Conservation (phyloP, 2,329 filamentous ascomycete genomes). For the Corniculantispora saksenae region DNA sequence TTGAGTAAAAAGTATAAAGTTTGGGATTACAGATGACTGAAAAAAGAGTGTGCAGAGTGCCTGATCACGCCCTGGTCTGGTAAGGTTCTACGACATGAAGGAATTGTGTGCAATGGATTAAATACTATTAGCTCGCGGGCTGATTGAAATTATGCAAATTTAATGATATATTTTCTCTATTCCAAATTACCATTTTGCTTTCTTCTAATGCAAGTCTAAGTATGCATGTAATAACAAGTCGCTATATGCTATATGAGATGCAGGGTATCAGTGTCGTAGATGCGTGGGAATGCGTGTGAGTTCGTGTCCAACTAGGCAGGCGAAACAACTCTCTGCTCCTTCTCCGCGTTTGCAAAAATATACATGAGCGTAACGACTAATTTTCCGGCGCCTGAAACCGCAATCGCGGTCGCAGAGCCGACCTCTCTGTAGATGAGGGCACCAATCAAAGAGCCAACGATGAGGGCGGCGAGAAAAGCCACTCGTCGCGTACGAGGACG, state of each 20-base stretch:
- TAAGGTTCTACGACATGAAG: no score
- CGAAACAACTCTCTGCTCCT: slow-evolving; percentile 14
- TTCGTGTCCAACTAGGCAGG: not conserved
- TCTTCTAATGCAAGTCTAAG: no score
- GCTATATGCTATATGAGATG: not conserved
- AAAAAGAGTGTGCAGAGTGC: no score
- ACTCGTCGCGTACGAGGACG: slow-evolving; percentile 50
- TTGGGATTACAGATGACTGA: no score
- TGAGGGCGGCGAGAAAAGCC: slow-evolving; percentile 49
- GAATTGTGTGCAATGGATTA: no score
- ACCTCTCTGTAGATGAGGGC: slow-evolving; percentile 48
- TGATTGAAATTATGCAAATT: no score
- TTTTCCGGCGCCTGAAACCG: slow-evolving; percentile 48
- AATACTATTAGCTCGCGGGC: no score
- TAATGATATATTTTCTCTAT: no score
- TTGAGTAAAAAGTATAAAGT: no score
- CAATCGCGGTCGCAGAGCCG: slow-evolving; percentile 45
- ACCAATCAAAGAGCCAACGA: slow-evolving; percentile 52
- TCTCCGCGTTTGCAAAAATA: slow-evolving; percentile 42
- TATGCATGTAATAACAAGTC: no score
- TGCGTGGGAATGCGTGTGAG: not conserved
- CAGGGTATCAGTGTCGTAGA: slow-evolving; percentile 1
- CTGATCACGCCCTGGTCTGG: no score
- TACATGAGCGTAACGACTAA: slow-evolving; percentile 46
- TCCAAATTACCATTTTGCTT: no score